Evolutionary conservation across 1,139 yeast species (phyloP).

Genomic region (Starmera stellimalicola): DNA sequence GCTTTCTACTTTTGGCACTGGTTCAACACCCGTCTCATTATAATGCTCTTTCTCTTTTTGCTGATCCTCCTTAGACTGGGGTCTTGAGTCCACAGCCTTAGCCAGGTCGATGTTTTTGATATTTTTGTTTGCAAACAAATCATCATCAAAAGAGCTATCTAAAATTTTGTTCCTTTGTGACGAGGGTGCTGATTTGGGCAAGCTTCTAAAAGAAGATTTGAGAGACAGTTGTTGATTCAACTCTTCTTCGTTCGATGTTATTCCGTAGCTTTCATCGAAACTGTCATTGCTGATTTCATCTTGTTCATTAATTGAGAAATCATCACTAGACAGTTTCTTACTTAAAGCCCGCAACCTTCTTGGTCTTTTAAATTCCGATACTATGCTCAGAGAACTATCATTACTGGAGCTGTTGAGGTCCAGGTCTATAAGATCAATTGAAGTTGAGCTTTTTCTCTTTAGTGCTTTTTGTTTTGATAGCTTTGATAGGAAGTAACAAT

Average conservation of each 20-base stretch:
- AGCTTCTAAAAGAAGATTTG: background rate
- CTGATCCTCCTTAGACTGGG: background rate
- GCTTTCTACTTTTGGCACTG: too few species aligned
- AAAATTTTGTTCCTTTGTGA: constrained; percentile 14
- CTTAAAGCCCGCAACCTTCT: constrained; percentile 3
- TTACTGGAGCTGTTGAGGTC: too few species aligned
- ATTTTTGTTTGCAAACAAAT: constrained; percentile 11
- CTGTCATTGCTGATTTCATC: constrained; percentile 1
- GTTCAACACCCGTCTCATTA: too few species aligned
- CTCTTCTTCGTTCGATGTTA: constrained; percentile 14
- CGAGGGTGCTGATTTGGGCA: too few species aligned
- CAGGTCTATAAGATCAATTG: background rate
- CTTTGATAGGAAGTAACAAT: constrained; percentile 39
- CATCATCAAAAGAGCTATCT: constrained; percentile 15
- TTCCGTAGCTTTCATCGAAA: constrained; percentile 15
- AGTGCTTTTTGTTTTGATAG: constrained; percentile 3
- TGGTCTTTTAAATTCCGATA: constrained; percentile 1
- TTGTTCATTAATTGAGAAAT: constrained; percentile 1
- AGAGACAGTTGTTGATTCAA: constrained; percentile 4
- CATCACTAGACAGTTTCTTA: constrained; percentile 1
- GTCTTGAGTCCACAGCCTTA: background rate
- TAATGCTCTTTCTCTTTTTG: background rate
- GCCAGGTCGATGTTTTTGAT: constrained; percentile 3
- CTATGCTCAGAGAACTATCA: background rate
- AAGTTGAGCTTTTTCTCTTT: background rate